These are phyloP conservation scores for Colletotrichum spinosum DNA, from an alignment of 2,329 filamentous ascomycete species.

Conservation along the genomic window DNA sequence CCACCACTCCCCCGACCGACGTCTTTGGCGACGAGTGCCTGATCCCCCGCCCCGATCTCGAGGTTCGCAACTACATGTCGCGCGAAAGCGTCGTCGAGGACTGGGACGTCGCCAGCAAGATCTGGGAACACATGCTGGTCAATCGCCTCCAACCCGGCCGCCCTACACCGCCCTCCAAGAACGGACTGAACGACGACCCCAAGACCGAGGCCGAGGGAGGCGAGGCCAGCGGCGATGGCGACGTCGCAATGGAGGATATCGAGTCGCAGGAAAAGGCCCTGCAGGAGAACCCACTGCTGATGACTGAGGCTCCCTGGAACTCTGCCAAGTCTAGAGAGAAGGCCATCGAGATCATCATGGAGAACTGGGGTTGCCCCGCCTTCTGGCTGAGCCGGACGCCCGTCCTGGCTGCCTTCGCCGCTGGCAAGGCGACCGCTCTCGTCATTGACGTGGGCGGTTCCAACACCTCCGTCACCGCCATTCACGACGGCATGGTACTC, in stretches of 20 bases:
- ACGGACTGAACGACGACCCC: slow-evolving; percentile 80
- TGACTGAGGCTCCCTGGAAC: slow-evolving; percentile 97
- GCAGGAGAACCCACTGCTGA: slow-evolving; percentile 88
- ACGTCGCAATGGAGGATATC: slow-evolving; percentile 68
- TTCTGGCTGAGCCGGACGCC: slow-evolving; percentile 94
- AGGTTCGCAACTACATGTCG: slow-evolving; percentile 93
- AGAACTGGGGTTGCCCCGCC: slow-evolving; percentile 93
- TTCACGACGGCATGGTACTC: slow-evolving; percentile 94
- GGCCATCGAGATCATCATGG: slow-evolving; percentile 95
- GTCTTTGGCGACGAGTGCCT: slow-evolving; percentile 94
- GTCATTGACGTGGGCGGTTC: slow-evolving; percentile 93
- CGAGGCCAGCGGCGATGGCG: slow-evolving; percentile 71
- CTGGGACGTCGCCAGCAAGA: slow-evolving; percentile 89
- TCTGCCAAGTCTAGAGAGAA: slow-evolving; percentile 88
- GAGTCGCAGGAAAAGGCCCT: slow-evolving; percentile 79
- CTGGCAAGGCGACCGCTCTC: slow-evolving; percentile 91
- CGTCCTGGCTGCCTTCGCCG: slow-evolving; percentile 90
- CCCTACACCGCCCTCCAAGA: slow-evolving; percentile 76
- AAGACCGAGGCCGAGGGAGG: slow-evolving; percentile 70
- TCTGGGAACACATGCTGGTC: slow-evolving; percentile 95
- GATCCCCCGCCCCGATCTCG: slow-evolving; percentile 78
- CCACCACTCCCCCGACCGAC: slow-evolving; percentile 61
- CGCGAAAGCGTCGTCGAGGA: slow-evolving; percentile 92
- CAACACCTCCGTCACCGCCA: slow-evolving; percentile 87
- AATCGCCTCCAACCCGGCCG: slow-evolving; percentile 85